These are phyloP conservation scores for Aspergillus sp. DNA, from an alignment of 2,329 filamentous ascomycete genomes.

Conservation along the genomic window DNA sequence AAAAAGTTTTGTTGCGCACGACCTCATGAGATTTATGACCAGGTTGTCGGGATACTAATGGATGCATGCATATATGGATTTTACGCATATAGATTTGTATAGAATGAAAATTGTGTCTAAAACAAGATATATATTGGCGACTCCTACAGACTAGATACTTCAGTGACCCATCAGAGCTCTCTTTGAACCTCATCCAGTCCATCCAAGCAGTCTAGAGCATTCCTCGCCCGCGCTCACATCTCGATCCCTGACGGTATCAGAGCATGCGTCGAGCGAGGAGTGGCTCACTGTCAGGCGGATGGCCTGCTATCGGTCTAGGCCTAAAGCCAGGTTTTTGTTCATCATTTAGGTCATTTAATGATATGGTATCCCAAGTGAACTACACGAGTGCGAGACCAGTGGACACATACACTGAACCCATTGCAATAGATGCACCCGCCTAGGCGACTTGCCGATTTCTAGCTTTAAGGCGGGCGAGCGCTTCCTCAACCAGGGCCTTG, in stretches of 20 bases:
- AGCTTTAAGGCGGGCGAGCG: slow-evolving; percentile 38
- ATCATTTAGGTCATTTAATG: slow-evolving; percentile 28
- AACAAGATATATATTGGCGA: neutral
- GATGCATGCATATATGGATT: slow-evolving; percentile 9
- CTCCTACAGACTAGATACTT: neutral
- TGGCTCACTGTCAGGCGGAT: slow-evolving; percentile 3
- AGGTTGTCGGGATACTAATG: slow-evolving; percentile 14
- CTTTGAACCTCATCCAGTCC: slow-evolving; percentile 35
- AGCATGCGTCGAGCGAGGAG: slow-evolving; percentile 30
- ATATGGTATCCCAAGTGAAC: too few relatives aligned
- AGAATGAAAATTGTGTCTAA: neutral
- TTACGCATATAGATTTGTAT: slow-evolving; percentile 2
- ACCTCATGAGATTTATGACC: slow-evolving; percentile 26
- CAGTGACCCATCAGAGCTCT: slow-evolving; percentile 40
- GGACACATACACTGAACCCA: neutral
- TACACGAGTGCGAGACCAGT: neutral
- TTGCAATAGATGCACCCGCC: neutral
- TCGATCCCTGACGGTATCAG: slow-evolving; percentile 4
- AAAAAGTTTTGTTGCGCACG: slow-evolving; percentile 20
- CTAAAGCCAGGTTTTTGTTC: slow-evolving; percentile 29
- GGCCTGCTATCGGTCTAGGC: slow-evolving; percentile 16
- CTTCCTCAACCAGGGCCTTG: slow-evolving; percentile 41
- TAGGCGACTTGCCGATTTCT: slow-evolving; percentile 22
- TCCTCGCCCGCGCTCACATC: slow-evolving; percentile 29
- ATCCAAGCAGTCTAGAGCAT: neutral